Conservation (phyloP, 1,139 yeast genomes). For the Candida anutae region DNA sequence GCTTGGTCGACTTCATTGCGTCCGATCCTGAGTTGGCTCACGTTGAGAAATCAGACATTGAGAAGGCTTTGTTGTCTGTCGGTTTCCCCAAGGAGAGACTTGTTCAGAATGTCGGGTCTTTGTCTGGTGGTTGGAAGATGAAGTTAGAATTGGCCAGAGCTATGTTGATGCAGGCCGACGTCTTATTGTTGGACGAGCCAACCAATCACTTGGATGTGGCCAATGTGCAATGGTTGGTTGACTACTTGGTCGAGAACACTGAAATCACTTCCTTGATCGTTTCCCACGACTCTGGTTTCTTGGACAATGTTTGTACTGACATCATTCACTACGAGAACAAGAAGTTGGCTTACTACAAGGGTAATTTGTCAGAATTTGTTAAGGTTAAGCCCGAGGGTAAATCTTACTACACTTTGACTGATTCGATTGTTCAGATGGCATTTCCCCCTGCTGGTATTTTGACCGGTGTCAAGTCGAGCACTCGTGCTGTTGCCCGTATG, state of each 20-base stretch:
- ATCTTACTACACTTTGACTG: constrained; percentile 92
- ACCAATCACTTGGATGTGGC: constrained; percentile 95
- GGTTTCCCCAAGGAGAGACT: constrained; percentile 91
- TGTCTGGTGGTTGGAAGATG: constrained; percentile 99
- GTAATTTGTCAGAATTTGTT: constrained; percentile 89
- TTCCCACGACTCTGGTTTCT: constrained; percentile 95
- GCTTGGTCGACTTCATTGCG: constrained; percentile 83
- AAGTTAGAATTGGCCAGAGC: constrained; percentile 97
- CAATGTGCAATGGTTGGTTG: constrained; percentile 90
- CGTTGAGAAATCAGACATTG: constrained; percentile 61
- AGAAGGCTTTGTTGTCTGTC: constrained; percentile 69
- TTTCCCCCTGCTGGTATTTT: constrained; percentile 98
- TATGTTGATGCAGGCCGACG: constrained; percentile 96
- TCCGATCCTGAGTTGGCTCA: constrained; percentile 71
- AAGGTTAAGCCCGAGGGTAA: constrained; percentile 92
- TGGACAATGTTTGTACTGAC: constrained; percentile 93
- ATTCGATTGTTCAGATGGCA: constrained; percentile 89
- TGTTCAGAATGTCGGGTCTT: constrained; percentile 82
- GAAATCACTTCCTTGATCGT: constrained; percentile 92
- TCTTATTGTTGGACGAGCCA: constrained; percentile 91
- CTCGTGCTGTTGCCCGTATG: constrained; percentile 93
- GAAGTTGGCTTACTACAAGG: constrained; percentile 91
- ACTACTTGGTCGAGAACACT: constrained; percentile 71
- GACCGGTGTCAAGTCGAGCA: constrained; percentile 91
- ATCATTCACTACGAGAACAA: constrained; percentile 95